phyloP scores from a whole-genome alignment of 768 basidiomycete genomes.

The Rubroboletus satanas region DNA sequence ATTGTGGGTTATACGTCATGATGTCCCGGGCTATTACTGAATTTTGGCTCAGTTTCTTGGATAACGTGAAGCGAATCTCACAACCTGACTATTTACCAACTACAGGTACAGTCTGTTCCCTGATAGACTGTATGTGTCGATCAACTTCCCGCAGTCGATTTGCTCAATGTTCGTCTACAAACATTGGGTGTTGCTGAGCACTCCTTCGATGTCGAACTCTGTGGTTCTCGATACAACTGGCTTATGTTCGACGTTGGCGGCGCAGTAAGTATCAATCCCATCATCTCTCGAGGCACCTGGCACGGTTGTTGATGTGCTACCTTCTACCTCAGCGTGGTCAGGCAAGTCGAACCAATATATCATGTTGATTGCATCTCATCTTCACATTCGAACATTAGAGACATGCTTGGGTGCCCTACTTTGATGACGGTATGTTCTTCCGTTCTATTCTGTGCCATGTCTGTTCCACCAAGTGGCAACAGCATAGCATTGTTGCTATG shows the following conservation, averaged over 20 bases:
- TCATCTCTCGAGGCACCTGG: neutral
- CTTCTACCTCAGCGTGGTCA: slow-evolving; percentile 49
- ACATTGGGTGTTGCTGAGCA: slow-evolving; percentile 79
- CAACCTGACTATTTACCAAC: slow-evolving; percentile 68
- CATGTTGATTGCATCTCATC: slow-evolving; percentile 14
- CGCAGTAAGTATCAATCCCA: slow-evolving; percentile 47
- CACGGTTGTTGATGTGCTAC: slow-evolving; percentile 3
- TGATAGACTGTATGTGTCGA: neutral
- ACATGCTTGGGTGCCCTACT: slow-evolving; percentile 80
- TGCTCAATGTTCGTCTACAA: slow-evolving; percentile 75
- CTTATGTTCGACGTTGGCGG: slow-evolving; percentile 83
- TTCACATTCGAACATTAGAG: slow-evolving; percentile 41
- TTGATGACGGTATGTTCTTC: slow-evolving; percentile 66
- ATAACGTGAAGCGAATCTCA: slow-evolving; percentile 60
- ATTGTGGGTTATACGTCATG: slow-evolving; percentile 48
- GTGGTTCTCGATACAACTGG: slow-evolving; percentile 66
- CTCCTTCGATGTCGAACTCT: slow-evolving; percentile 62
- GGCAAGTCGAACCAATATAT: slow-evolving; percentile 35
- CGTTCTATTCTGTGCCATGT: slow-evolving; percentile 4
- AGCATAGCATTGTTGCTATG: slow-evolving; percentile 18
- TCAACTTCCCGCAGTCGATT: slow-evolving; percentile 49
- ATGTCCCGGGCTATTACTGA: neutral
- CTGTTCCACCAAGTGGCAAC: slow-evolving; percentile 8
- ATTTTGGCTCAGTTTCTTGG: slow-evolving; percentile 53
- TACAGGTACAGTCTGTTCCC: slow-evolving; percentile 44